phyloP scores from a whole-genome alignment of 164 flowering plant species.

The Vitis amurensis region DNA sequence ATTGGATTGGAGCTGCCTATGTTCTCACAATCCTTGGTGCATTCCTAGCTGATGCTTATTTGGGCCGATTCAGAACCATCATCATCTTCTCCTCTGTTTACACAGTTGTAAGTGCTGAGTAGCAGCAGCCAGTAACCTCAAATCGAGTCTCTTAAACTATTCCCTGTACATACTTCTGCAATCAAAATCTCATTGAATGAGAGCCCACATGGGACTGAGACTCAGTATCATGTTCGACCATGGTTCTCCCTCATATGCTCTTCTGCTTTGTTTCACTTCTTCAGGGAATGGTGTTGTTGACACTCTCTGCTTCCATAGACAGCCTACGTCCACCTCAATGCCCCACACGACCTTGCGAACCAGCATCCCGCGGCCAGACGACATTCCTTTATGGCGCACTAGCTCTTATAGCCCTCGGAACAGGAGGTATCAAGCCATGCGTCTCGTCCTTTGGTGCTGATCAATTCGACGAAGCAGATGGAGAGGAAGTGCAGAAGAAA shows the following conservation, averaged over 20 bases:
- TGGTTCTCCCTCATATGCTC: too few species aligned
- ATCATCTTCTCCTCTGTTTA: constrained; percentile 61
- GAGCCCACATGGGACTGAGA: too few species aligned
- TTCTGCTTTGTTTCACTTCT: not conserved
- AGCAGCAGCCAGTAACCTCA: too few species aligned
- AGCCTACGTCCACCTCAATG: constrained; percentile 58
- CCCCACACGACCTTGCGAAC: constrained; percentile 30
- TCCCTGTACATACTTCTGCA: not conserved
- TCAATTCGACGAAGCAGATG: constrained; percentile 61
- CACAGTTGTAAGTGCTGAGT: constrained; percentile 42
- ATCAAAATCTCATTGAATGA: too few species aligned
- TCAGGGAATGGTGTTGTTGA: constrained; percentile 69
- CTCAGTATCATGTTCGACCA: too few species aligned
- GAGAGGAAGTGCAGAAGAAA: constrained; percentile 47
- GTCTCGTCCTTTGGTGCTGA: constrained; percentile 66
- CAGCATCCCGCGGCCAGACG: constrained; percentile 41
- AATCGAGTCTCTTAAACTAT: too few species aligned
- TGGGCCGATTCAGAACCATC: constrained; percentile 67
- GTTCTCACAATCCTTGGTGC: constrained; percentile 71
- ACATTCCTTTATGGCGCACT: constrained; percentile 49
- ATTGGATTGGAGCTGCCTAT: constrained; percentile 71
- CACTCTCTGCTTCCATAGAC: constrained; percentile 55
- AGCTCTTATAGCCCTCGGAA: constrained; percentile 64
- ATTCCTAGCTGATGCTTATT: constrained; percentile 70
- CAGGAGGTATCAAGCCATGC: constrained; percentile 63